Base-by-base conservation (phyloP, 2,329 filamentous ascomycete genomes). In the Sporothrix curviconia region DNA sequence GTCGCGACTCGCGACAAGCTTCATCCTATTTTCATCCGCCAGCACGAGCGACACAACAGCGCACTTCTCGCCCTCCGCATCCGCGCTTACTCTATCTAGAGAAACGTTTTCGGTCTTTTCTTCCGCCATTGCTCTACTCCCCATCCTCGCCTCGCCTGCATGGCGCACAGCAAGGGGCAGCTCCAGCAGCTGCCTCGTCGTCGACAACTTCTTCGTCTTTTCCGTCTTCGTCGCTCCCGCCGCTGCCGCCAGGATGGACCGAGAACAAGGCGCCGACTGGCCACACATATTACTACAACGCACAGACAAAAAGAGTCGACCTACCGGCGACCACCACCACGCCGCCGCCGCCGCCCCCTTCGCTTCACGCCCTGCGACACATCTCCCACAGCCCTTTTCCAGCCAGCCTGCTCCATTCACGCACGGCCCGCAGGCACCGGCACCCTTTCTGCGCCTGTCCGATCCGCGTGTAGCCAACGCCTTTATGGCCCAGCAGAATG, bases 261-360 rank as follows among this genome's bases (percentile, higher is more conserved):
- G 89, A 95, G 71, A 91, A 96, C 74, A 92, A 86, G 72, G 90
- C 92, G 54, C 92, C 91, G 6, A 86, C 87, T 52, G 90, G 90
- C 4, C 91, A 96, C 71, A 79, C 80, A 28, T 96, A 96, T 74
- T 96, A 92, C 72, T 94, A 95, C 75, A 87, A 96, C 73, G 77
- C 84, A 46, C 77, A 81, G 56, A 92, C 89, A 1, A 90, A n/a
- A 94, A 66, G 82, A 89, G 66, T 96, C 92, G 1, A 96, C 92
- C 43, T 96, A 96, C 70, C 87, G 80, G 39, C 84, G 90, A 34
- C 92, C 92, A 8, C 14, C 32, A 24, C 36, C 47, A 17, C 28
- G 3, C 28, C 47, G 2, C 40, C 51, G 4, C 47, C 57, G 8
- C 50, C 17, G 73, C 74, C 59, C 68, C 71, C 15, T 63, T 69